Percentiles rank a stretch among this genome's conserved stretches.
phyloP scores from a whole-genome alignment of 179 eudicot species.

The Nepenthes alata region DNA sequence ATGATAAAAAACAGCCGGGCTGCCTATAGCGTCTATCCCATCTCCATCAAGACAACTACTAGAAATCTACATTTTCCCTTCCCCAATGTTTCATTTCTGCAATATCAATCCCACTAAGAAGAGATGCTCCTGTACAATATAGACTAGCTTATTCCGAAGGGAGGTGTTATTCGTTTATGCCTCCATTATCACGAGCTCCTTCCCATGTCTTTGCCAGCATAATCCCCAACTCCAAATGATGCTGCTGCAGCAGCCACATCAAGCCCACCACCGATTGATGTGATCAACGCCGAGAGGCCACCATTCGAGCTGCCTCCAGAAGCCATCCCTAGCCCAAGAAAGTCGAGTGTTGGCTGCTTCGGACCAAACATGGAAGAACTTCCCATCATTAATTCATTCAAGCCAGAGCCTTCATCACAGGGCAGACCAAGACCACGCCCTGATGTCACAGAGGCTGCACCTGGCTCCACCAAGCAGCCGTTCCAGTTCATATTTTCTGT shows the following conservation, averaged over 20 bases:
- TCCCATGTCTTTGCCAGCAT: constrained; percentile 21
- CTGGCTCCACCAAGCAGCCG: constrained; percentile 32
- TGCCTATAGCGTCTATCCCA: too few relatives aligned
- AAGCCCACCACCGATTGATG: constrained; percentile 52
- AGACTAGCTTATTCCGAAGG: too few relatives aligned
- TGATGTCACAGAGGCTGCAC: constrained; percentile 25
- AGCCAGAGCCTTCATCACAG: constrained; percentile 54
- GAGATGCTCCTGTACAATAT: too few relatives aligned
- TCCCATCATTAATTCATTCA: constrained; percentile 78
- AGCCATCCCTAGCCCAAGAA: constrained; percentile 84
- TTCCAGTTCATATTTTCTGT: constrained; percentile 34
- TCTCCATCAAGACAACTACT: too few relatives aligned
- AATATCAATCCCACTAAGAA: too few relatives aligned
- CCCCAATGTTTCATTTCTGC: too few relatives aligned
- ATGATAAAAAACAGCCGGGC: too few relatives aligned
- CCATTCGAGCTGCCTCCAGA: constrained; percentile 48
- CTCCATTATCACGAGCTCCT: too few relatives aligned
- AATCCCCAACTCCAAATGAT: constrained; percentile 32
- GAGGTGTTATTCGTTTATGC: too few relatives aligned
- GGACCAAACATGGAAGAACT: constrained; percentile 63
- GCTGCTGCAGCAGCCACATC: constrained; percentile 27
- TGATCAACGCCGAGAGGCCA: constrained; percentile 59
- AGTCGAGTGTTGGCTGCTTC: constrained; percentile 79
- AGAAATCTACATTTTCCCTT: too few relatives aligned
- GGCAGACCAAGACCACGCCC: constrained; percentile 58